A percentile compares a stretch with the other conserved stretches of the same genome.
phyloP scores from a whole-genome alignment of 1,284 basidiomycete species.

The Meripilus lineatus region DNA sequence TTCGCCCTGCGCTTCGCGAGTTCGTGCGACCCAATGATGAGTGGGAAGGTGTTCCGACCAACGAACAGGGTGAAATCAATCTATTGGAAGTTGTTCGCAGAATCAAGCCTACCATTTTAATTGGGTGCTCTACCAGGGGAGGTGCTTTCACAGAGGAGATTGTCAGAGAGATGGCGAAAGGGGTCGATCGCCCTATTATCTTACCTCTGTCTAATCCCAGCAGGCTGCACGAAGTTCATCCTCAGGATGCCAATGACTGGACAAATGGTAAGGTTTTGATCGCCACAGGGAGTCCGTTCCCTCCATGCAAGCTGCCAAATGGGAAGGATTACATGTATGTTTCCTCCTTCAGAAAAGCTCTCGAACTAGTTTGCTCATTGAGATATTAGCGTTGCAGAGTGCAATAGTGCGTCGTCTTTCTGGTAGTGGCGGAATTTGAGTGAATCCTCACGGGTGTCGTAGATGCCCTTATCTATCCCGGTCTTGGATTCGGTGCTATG shows the following conservation, averaged over 20 bases:
- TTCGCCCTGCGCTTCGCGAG: conserved; percentile 49
- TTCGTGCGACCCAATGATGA: conserved; percentile 56
- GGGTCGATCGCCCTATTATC: conserved; percentile 72
- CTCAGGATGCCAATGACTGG: conserved; percentile 72
- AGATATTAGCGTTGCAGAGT: conserved; percentile 55
- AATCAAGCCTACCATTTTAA: conserved; percentile 68
- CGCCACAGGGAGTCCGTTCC: conserved; percentile 82
- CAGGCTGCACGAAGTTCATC: conserved; percentile 69
- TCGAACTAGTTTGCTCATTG: not conserved
- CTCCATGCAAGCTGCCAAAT: conserved; percentile 62
- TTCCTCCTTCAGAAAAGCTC: not conserved
- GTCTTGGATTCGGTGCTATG: conserved; percentile 72
- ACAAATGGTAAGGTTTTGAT: conserved; percentile 71
- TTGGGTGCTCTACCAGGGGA: conserved; percentile 76
- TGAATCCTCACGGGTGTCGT: not conserved
- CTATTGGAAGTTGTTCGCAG: conserved; percentile 67
- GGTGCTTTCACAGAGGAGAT: conserved; percentile 83
- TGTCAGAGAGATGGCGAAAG: conserved; percentile 62
- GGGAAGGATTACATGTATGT: conserved; percentile 57
- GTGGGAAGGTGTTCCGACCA: conserved; percentile 38
- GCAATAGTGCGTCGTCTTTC: conserved; percentile 49
- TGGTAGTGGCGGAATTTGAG: not conserved
- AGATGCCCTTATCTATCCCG: conserved; percentile 79
- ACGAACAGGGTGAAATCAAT: conserved; percentile 40
- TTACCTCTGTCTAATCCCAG: conserved; percentile 83